A percentile compares a stretch with the other conserved stretches of the same genome.
These are phyloP conservation scores for Candida alai DNA, from an alignment of 805 yeast genomes.

Conservation along the genomic window DNA sequence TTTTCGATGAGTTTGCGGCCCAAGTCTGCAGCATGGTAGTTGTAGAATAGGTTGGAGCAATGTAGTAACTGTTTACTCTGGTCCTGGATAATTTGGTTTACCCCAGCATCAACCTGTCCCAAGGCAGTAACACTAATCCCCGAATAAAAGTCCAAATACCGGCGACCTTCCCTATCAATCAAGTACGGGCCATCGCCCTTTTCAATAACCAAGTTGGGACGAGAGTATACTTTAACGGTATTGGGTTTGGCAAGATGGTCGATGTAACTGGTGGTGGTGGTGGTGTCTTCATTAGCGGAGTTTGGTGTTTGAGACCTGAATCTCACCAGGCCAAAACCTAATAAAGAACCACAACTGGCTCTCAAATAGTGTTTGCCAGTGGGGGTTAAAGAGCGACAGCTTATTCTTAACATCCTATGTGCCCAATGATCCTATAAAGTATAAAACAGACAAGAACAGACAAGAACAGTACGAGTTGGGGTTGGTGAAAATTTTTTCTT, in stretches of 20 bases:
- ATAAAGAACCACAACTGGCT: too few relatives aligned
- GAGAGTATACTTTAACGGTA: conserved; percentile 74
- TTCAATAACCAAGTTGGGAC: conserved; percentile 72
- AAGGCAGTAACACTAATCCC: conserved; percentile 97
- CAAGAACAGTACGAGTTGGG: too few relatives aligned
- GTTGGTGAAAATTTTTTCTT: too few relatives aligned
- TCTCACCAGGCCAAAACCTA: too few relatives aligned
- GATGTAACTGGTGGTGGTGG: too few relatives aligned
- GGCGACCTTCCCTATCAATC: conserved; percentile 74
- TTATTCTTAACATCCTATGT: too few relatives aligned
- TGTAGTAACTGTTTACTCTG: conserved; percentile 77
- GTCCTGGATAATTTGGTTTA: conserved; percentile 64
- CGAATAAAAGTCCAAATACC: conserved; percentile 87
- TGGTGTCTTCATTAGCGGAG: too few relatives aligned
- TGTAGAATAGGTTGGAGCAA: conserved; percentile 81
- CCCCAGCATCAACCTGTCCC: conserved; percentile 79
- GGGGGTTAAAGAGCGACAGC: too few relatives aligned
- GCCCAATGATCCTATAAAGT: too few relatives aligned
- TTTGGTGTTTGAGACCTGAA: too few relatives aligned
- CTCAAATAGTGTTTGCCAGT: too few relatives aligned
- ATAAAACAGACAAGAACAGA: too few relatives aligned
- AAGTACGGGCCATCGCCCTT: conserved; percentile 79
- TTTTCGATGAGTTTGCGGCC: conserved; percentile 65
- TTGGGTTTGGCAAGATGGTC: conserved; percentile 46
- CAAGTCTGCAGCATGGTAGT: conserved; percentile 77